Evolutionary conservation across 1,284 basidiomycete genomes (phyloP), one percentile per base, ranked within the genome.

Genomic region (Wolfiporia cocos): DNA sequence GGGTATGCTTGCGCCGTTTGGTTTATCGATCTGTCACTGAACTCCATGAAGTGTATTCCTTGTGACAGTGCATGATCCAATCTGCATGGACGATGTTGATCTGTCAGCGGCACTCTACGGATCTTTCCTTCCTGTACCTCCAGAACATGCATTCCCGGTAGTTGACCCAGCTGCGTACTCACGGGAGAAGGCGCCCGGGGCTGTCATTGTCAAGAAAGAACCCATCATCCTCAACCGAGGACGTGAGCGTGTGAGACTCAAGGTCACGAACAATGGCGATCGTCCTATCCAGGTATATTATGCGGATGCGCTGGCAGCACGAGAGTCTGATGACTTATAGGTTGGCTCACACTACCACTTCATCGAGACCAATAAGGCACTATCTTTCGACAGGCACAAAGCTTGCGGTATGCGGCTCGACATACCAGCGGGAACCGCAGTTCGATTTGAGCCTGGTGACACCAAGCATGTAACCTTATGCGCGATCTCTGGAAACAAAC

Each of bases 361-460:
- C 66, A 74, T 88, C 50, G 94, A 98, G 66, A 87, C 87, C 12
- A 99, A 99, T 65, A 66, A 78, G 1, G 70, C 76, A 0, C 75
- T 99, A 5, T 69, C 70, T 2, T 98, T 99, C 55, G 92, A 97
- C 64, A 82, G 96, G 12, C 66, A 67, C 2, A 71, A 79, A 42
- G 78, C 92, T 0, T 86, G 94, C 46, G 90, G 89, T 3, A 92
- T 80, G 55, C 78, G 89, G 14, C 78, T 99, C 3, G 92, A 99
- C 61, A 94, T 98, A 39, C 71, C 93, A 0, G 86, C 96, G 0
- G 95, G 92, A 5, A 98, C 93, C 0, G 94, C 96, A 1, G 88
- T 97, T 4, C 82, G 96, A 15, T 99, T 99, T 60, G 96, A 99
- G 60, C 95, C 96, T 0, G 93, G 93, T 6, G 92, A 96, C 55